A percentile compares a stretch with the other conserved stretches of the same genome.
Conservation (phyloP, 2,329 filamentous ascomycete species). For the Aureobasidium sp. region DNA sequence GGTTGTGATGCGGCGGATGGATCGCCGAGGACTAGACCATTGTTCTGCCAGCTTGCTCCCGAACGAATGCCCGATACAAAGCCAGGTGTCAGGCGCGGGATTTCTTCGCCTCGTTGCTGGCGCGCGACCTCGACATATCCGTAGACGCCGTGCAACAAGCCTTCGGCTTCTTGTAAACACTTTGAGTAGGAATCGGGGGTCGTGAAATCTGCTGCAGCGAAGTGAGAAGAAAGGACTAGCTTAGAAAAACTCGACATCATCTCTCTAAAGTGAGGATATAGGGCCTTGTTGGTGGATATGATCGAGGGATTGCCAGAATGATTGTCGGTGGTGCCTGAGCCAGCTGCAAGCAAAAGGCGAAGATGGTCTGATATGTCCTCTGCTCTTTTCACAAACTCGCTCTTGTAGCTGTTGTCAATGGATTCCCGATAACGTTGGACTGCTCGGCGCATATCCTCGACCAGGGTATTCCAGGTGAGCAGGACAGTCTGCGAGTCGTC, state of each 20-base stretch:
- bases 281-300: conserved; percentile 92
- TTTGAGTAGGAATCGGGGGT: conserved; percentile 91
- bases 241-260: conserved; percentile 99
- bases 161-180: conserved; percentile 94
- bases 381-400: conserved; percentile 88
- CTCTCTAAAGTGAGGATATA: conserved; percentile 95
- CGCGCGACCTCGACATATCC: conserved; percentile 94
- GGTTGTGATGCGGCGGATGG: conserved; percentile 54
- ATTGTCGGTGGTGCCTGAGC: conserved; percentile 95
- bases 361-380: conserved; percentile 98
- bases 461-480: conserved; percentile 80
- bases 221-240: conserved; percentile 93
- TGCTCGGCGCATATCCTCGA: conserved; percentile 86
- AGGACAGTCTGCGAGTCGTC: conserved; percentile 76
- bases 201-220: conserved; percentile 92
- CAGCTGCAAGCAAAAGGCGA: conserved; percentile 84
- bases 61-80: conserved; percentile 80
- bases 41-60: conserved; percentile 80
- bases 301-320: conserved; percentile 99
- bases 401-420: conserved; percentile 73
- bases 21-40: conserved; percentile 58
- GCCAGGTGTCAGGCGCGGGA: conserved; percentile 84
- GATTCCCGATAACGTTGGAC: conserved; percentile 86
- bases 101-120: conserved; percentile 86
- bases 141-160: conserved; percentile 86